Percentiles rank a stretch among this genome's conserved stretches.
phyloP scores from a whole-genome alignment of 768 basidiomycete genomes.

The Paxillus involutus region DNA sequence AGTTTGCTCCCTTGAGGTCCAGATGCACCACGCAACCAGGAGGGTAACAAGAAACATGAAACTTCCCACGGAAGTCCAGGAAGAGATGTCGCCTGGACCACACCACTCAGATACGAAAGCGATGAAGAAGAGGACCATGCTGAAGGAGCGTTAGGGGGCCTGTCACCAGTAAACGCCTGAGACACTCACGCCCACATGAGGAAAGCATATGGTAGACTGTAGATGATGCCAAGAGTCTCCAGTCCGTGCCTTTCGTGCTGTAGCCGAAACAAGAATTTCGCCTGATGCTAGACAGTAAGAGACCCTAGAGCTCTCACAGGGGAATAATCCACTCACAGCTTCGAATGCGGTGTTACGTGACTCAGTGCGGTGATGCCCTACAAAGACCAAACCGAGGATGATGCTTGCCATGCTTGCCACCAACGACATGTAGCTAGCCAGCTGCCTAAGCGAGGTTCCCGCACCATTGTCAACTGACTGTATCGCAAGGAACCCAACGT shows the following conservation, averaged over 20 bases:
- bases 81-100: not conserved
- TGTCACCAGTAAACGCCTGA: not conserved
- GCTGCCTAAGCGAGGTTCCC: slow-evolving; percentile 31
- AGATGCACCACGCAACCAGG: slow-evolving; percentile 47
- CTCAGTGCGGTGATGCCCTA: slow-evolving; percentile 40
- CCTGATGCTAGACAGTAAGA: not conserved
- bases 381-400: slow-evolving; percentile 42
- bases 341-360: slow-evolving; percentile 28
- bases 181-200: slow-evolving; percentile 58
- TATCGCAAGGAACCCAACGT: slow-evolving; percentile 60
- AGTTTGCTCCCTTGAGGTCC: slow-evolving; percentile 18
- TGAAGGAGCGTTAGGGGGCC: slow-evolving; percentile 5
- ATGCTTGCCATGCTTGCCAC: slow-evolving; percentile 42
- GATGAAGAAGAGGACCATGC: slow-evolving; percentile 28
- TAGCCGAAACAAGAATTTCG: slow-evolving; percentile 15
- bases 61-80: slow-evolving; percentile 29
- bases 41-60: slow-evolving; percentile 27
- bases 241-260: slow-evolving; percentile 37
- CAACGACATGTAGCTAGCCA: slow-evolving; percentile 45
- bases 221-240: slow-evolving; percentile 51
- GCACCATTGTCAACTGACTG: slow-evolving; percentile 28
- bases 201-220: slow-evolving; percentile 54
- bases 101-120: slow-evolving; percentile 29
- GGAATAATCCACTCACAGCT: slow-evolving; percentile 31
- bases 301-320: not conserved